phyloP scores from a whole-genome alignment of 495 filamentous ascomycete genomes.

The Xylaria castorea region DNA sequence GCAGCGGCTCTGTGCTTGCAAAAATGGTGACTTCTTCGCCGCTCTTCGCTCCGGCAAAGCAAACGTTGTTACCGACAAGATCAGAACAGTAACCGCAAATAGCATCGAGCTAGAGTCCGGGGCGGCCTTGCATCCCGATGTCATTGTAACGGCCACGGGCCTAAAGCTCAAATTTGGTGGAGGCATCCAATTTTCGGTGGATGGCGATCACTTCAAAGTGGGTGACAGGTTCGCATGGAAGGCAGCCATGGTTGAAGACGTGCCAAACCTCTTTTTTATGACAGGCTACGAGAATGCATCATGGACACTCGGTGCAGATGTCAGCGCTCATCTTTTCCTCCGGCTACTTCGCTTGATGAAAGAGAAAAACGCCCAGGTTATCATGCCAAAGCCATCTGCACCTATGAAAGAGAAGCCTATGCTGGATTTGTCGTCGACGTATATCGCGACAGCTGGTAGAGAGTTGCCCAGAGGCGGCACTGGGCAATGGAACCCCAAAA shows the following conservation, averaged over 20 bases:
- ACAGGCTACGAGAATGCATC: conserved; percentile 65
- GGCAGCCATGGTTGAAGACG: conserved; percentile 64
- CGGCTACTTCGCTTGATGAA: conserved; percentile 24
- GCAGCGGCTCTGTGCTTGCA: conserved; percentile 76
- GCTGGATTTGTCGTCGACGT: conserved; percentile 27
- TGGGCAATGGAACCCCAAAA: conserved; percentile 26
- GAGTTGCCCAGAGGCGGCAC: conserved; percentile 24
- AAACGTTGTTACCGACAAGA: conserved; percentile 69
- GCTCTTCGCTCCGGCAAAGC: conserved; percentile 63
- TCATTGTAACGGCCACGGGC: conserved; percentile 80
- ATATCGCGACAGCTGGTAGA: conserved; percentile 6
- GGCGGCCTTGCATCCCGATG: conserved; percentile 66
- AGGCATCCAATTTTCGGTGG: conserved; percentile 58
- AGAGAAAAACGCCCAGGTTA: conserved; percentile 28
- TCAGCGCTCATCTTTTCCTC: conserved; percentile 47
- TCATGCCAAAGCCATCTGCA: conserved; percentile 14
- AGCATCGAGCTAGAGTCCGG: conserved; percentile 66
- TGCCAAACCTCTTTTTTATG: conserved; percentile 64
- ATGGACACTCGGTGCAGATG: conserved; percentile 68
- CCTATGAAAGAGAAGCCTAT: conserved; percentile 27
- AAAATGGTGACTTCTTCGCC: conserved; percentile 75
- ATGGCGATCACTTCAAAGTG: conserved; percentile 59
- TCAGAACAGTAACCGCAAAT: conserved; percentile 65
- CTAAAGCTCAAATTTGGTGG: conserved; percentile 65
- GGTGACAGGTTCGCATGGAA: conserved; percentile 62